Percentiles rank a stretch among this genome's conserved stretches.
phyloP scores from a whole-genome alignment of 345 rosid species.

The Toxicodendron radicans region DNA sequence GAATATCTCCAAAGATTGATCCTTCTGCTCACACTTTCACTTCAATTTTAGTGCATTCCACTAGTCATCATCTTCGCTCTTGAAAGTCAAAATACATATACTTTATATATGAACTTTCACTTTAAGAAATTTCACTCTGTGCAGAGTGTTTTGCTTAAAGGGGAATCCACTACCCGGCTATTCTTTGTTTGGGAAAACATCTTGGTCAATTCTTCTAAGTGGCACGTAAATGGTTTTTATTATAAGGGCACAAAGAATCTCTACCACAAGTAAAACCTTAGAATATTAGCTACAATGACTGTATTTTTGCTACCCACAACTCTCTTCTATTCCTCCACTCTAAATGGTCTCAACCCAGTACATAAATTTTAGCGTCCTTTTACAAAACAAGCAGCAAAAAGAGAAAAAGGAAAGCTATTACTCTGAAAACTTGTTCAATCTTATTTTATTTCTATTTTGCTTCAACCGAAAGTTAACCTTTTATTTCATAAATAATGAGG shows the following conservation, averaged over 20 bases:
- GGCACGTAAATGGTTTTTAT: not conserved
- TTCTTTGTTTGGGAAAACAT: conserved; percentile 12
- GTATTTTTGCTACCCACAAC: not conserved
- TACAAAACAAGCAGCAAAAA: not conserved
- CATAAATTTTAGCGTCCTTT: not conserved
- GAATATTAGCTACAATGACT: not conserved
- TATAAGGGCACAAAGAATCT: not conserved
- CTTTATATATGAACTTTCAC: not conserved
- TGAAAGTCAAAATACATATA: conserved; percentile 16
- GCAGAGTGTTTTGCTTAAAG: not conserved
- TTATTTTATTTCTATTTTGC: not conserved
- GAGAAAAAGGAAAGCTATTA: not conserved
- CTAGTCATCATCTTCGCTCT: not conserved
- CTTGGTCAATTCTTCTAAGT: conserved; percentile 5
- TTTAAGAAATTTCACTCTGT: not conserved
- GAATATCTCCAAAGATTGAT: conserved; percentile 15
- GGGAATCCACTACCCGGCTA: conserved; percentile 7
- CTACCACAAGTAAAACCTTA: too few species aligned
- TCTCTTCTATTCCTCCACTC: not conserved
- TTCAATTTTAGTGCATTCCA: conserved; percentile 3
- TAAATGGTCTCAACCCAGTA: not conserved
- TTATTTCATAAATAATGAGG: not conserved
- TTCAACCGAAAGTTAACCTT: not conserved
- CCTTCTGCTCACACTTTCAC: not conserved
- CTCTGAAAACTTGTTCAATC: not conserved